phyloP scores from a whole-genome alignment of 1,139 yeast genomes.

The Arxiozyma heterogenica region DNA sequence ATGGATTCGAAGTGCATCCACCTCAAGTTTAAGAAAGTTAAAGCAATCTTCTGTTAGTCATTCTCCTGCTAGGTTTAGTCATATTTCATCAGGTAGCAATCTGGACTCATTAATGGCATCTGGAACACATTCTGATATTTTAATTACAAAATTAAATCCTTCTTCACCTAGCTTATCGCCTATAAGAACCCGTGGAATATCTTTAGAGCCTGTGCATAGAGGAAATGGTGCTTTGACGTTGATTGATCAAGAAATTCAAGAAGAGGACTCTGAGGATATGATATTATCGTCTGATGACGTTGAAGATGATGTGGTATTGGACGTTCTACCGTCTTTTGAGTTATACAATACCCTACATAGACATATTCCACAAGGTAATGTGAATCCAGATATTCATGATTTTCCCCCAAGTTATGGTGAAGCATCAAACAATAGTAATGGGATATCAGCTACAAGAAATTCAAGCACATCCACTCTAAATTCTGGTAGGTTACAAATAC shows the following conservation, averaged over 20 bases:
- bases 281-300: not conserved
- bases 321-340: slow-evolving; percentile 30
- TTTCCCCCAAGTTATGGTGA: slow-evolving; percentile 27
- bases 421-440: slow-evolving; percentile 4
- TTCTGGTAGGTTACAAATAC: not conserved
- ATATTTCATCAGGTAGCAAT: not conserved
- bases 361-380: slow-evolving; percentile 30
- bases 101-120: not conserved
- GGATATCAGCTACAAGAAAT: not conserved
- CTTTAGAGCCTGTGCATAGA: not conserved
- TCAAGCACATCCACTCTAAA: not conserved
- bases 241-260: slow-evolving; percentile 1
- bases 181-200: slow-evolving; percentile 1
- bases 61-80: not conserved
- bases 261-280: not conserved
- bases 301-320: slow-evolving; percentile 17
- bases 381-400: slow-evolving; percentile 27
- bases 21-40: slow-evolving; percentile 12
- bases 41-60: slow-evolving; percentile 4
- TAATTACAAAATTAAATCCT: slow-evolving; percentile 1
- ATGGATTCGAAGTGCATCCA: slow-evolving; percentile 19
- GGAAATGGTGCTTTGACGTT: not conserved
- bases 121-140: not conserved
- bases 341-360: slow-evolving; percentile 30
- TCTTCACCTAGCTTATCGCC: slow-evolving; percentile 3